phyloP scores from a whole-genome alignment of 176 grass and related monocot genomes.

The Hyparrhenia diplandra region DNA sequence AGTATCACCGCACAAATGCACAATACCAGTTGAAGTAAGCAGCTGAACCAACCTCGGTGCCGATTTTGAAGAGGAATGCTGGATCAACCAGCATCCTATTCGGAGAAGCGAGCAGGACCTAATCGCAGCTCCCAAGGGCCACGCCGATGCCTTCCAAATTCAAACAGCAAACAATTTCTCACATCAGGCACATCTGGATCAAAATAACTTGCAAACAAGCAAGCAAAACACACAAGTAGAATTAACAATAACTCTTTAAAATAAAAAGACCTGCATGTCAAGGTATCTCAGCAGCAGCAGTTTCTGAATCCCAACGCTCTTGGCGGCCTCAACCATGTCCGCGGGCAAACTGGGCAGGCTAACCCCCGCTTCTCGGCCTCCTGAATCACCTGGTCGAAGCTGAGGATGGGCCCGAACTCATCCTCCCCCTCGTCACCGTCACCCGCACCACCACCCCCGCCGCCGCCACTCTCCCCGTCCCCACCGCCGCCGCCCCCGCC shows the following conservation, averaged over 20 bases:
- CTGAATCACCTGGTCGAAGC: slow-evolving; percentile 55
- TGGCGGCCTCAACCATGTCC: slow-evolving; percentile 66
- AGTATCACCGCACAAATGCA: not conserved
- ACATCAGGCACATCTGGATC: not conserved
- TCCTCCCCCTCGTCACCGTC: slow-evolving; percentile 32
- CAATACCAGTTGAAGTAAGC: not conserved
- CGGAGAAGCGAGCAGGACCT: slow-evolving; percentile 54
- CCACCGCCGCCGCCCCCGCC: not conserved
- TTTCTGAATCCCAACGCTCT: slow-evolving; percentile 66
- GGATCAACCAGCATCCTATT: slow-evolving; percentile 93
- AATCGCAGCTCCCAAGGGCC: slow-evolving; percentile 68
- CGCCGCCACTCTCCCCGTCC: not conserved
- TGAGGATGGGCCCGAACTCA: slow-evolving; percentile 67
- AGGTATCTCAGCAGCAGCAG: slow-evolving; percentile 65
- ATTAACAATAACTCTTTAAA: not conserved
- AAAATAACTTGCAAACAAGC: not conserved
- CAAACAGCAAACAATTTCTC: not conserved
- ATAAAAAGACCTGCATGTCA: slow-evolving; percentile 55
- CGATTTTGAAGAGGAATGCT: slow-evolving; percentile 95
- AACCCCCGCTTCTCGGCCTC: slow-evolving; percentile 42
- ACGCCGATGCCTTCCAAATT: slow-evolving; percentile 56
- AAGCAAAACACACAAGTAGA: not conserved
- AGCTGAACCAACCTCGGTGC: slow-evolving; percentile 48
- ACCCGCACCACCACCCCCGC: not conserved
- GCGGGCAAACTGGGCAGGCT: slow-evolving; percentile 51